phyloP scores from a whole-genome alignment of 2,329 filamentous ascomycete species.

The Nemania sp. region DNA sequence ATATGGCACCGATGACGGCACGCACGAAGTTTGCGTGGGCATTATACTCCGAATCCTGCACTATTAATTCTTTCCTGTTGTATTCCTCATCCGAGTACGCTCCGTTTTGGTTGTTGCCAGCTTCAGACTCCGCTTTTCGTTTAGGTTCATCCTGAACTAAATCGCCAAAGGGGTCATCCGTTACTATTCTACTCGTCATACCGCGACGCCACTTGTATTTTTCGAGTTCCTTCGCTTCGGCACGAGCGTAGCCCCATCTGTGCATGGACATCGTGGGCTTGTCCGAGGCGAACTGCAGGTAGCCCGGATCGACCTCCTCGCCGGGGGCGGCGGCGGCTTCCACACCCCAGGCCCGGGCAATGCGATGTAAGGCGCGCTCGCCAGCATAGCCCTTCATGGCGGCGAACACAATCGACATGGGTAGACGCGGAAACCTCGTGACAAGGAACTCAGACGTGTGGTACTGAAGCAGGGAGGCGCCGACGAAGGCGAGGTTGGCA shows the following conservation, averaged over 20 bases:
- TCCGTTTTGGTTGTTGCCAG: constrained; percentile 28
- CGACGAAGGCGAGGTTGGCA: constrained; percentile 76
- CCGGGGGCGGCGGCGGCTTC: constrained; percentile 86
- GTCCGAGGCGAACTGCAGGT: constrained; percentile 75
- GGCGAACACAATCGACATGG: constrained; percentile 83
- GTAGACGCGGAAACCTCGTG: constrained; percentile 87
- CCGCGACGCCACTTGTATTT: constrained; percentile 66
- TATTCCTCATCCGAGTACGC: no score
- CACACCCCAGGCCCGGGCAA: constrained; percentile 88
- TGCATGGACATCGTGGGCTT: constrained; percentile 49
- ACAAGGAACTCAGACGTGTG: constrained; percentile 87
- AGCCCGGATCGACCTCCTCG: constrained; percentile 85
- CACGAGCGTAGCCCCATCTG: constrained; percentile 56
- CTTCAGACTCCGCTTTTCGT: constrained; percentile 15
- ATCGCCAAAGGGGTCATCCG: constrained; percentile 85
- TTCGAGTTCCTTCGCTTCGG: constrained; percentile 51
- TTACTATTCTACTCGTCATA: constrained; percentile 75
- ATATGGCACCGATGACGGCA: constrained; percentile 81
- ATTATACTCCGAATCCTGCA: constrained; percentile 28
- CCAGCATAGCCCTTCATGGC: constrained; percentile 85
- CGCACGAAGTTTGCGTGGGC: constrained; percentile 79
- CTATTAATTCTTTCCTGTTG: constrained; percentile 32
- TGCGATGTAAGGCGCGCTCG: constrained; percentile 68
- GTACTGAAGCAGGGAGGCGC: constrained; percentile 81
- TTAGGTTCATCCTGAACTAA: constrained; percentile 36